Conservation (phyloP, 106 monocot species). For the Acorus calamus region DNA sequence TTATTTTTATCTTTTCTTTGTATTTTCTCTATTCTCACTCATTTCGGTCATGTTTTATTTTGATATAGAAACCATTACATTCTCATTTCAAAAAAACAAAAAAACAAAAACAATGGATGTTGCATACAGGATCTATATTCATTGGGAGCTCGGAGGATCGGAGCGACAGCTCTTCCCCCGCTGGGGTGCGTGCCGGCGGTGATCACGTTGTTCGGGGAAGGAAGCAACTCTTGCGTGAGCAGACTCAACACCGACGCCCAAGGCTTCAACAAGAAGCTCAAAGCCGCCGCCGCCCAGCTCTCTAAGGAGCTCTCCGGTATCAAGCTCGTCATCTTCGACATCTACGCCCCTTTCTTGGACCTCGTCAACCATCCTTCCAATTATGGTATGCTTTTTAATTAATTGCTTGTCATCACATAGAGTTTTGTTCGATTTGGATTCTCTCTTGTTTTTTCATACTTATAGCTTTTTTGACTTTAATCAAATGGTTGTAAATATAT, state of each 20-base stretch:
- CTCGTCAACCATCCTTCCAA: conserved; percentile 40
- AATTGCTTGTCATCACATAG: no score
- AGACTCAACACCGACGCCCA: conserved; percentile 57
- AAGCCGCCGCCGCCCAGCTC: conserved; percentile 22
- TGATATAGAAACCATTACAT: no score
- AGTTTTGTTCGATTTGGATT: no score
- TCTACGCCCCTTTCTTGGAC: conserved; percentile 60
- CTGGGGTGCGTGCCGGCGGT: conserved; percentile 64
- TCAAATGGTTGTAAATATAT: no score
- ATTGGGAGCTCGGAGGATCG: conserved; percentile 63
- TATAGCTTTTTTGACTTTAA: no score
- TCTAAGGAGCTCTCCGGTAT: conserved; percentile 30
- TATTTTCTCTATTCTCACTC: no score
- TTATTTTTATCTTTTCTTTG: no score
- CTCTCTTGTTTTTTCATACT: no score
- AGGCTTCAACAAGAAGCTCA: conserved; percentile 63
- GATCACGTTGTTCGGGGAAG: conserved; percentile 69
- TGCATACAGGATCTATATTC: conserved; percentile 33
- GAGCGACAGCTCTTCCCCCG: conserved; percentile 70
- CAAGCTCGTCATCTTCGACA: conserved; percentile 69
- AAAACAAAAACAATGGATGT: no score
- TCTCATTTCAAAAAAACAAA: no score
- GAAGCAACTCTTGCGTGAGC: conserved; percentile 53
- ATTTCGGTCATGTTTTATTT: no score
- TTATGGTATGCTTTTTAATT: conserved; percentile 39